Evolutionary conservation across 352 stramenopile genomes (phyloP).

Genomic region (Phytopythium vexans): DNA sequence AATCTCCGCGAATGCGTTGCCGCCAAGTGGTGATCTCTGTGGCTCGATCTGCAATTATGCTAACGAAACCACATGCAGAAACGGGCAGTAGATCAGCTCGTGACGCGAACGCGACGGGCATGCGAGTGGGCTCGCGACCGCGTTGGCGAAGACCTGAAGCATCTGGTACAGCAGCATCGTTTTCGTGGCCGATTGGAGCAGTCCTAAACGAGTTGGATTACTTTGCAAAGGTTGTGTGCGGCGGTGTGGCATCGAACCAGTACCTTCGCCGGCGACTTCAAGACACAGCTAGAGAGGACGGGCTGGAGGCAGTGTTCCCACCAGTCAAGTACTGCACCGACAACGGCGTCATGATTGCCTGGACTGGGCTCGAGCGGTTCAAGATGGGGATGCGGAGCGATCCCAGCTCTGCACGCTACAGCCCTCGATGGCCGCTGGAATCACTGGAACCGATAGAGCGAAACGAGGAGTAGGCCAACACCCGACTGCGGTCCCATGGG

Average conservation of each 20-base stretch:
- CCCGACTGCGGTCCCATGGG: too few relatives aligned
- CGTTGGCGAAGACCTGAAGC: slow-evolving; percentile 45
- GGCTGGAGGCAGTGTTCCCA: slow-evolving; percentile 43
- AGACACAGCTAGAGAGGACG: slow-evolving; percentile 42
- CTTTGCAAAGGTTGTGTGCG: slow-evolving; percentile 87
- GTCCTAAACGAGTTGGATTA: slow-evolving; percentile 1
- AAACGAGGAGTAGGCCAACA: slow-evolving; percentile 2
- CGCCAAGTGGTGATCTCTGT: not conserved
- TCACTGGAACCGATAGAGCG: slow-evolving; percentile 43
- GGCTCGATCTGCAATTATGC: not conserved
- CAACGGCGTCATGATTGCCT: slow-evolving; percentile 97
- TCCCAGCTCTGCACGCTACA: slow-evolving; percentile 46
- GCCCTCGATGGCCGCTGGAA: slow-evolving; percentile 75
- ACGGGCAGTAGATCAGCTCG: slow-evolving; percentile 50
- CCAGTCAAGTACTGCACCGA: slow-evolving; percentile 95
- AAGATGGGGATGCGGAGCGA: slow-evolving; percentile 54
- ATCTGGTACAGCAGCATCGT: slow-evolving; percentile 51
- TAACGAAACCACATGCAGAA: slow-evolving; percentile 13
- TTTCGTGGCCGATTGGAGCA: not conserved
- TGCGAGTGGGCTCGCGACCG: slow-evolving; percentile 80
- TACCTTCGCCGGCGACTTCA: slow-evolving; percentile 90
- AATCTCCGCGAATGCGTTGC: not conserved
- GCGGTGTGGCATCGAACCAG: slow-evolving; percentile 96
- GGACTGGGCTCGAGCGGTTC: slow-evolving; percentile 86
- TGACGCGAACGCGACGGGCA: slow-evolving; percentile 81